Evolutionary conservation across 768 basidiomycete genomes (phyloP).

Genomic region (Leucocoprinus sp.): DNA sequence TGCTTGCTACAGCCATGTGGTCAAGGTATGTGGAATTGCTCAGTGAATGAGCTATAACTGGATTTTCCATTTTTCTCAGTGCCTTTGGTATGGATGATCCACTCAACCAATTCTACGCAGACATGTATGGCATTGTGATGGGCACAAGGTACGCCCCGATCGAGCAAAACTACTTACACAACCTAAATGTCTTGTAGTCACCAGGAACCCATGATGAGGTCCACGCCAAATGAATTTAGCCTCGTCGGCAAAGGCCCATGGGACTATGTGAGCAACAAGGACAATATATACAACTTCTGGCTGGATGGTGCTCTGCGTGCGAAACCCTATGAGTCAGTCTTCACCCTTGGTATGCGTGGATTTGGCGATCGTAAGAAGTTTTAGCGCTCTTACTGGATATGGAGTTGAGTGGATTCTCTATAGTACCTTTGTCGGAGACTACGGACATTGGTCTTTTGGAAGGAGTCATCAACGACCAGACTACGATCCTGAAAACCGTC

Average conservation of each 20-base stretch:
- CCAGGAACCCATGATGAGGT: constrained; percentile 69
- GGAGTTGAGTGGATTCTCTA: neutral
- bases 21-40: constrained; percentile 21
- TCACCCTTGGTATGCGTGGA: constrained; percentile 64
- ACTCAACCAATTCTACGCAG: constrained; percentile 51
- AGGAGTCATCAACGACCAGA: constrained; percentile 51
- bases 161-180: neutral
- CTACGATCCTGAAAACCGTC: constrained; percentile 43
- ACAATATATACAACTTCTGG: constrained; percentile 54
- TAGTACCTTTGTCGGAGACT: constrained; percentile 41
- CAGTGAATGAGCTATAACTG: neutral
- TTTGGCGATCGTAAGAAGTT: constrained; percentile 36
- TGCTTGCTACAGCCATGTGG: constrained; percentile 29
- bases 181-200: constrained; percentile 28
- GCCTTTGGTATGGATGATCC: constrained; percentile 53
- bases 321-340: constrained; percentile 50
- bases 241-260: constrained; percentile 49
- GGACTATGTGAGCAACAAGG: constrained; percentile 50
- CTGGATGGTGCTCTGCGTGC: constrained; percentile 48
- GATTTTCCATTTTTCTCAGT: constrained; percentile 11
- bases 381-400: neutral
- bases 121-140: constrained; percentile 61
- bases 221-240: constrained; percentile 57
- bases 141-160: constrained; percentile 43
- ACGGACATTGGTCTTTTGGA: constrained; percentile 43